Conservation (phyloP, 345 rosid genomes). For the Lepidium africanum region DNA sequence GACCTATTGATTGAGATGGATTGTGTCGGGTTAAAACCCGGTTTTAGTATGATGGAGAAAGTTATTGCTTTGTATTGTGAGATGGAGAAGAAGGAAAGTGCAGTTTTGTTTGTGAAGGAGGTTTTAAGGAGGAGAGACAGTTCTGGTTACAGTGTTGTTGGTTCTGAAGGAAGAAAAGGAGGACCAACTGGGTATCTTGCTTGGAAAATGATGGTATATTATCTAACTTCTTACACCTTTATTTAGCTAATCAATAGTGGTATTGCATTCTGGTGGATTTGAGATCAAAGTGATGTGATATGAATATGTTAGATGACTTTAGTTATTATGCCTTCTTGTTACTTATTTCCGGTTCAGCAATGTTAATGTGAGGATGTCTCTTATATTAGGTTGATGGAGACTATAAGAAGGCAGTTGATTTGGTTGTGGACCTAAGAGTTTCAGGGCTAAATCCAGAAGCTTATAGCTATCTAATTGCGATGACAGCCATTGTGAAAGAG, state of each 20-base stretch:
- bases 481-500: constrained; percentile 95
- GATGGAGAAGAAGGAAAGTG: constrained; percentile 52
- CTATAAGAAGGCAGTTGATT: constrained; percentile 56
- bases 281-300: not conserved
- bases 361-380: not conserved
- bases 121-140: constrained; percentile 46
- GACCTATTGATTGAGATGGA: constrained; percentile 86
- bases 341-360: not conserved
- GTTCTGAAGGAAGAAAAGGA: constrained; percentile 53
- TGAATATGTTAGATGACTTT: not conserved
- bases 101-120: constrained; percentile 63
- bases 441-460: constrained; percentile 82
- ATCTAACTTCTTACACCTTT: not conserved
- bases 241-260: not conserved
- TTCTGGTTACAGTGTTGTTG: constrained; percentile 27
- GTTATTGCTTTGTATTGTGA: constrained; percentile 90
- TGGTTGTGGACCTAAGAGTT: constrained; percentile 52
- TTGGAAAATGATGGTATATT: constrained; percentile 86
- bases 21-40: constrained; percentile 75
- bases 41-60: constrained; percentile 91
- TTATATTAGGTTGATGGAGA: constrained; percentile 68
- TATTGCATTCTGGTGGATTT: not conserved
- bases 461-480: constrained; percentile 76
- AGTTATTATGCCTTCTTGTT: not conserved
- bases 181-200: constrained; percentile 92